phyloP scores from a whole-genome alignment of 208 protist genomes.

The Acanthamoeba royreba region DNA sequence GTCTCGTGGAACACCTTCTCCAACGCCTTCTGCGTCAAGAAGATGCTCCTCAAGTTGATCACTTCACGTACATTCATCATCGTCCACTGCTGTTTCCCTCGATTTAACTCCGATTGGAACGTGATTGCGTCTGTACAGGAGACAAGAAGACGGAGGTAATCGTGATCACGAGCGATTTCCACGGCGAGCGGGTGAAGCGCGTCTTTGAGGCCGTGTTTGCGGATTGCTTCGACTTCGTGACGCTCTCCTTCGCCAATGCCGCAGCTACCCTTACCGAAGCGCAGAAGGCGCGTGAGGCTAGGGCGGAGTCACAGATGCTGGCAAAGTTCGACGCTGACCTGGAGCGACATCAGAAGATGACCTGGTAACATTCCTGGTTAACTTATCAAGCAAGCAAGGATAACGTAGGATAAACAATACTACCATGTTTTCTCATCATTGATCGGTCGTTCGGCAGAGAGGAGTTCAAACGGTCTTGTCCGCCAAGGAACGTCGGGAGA shows the following conservation, averaged over 20 bases:
- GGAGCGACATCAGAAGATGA: not conserved
- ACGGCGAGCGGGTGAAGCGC: not conserved
- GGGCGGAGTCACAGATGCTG: conserved; percentile 15
- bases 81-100: not conserved
- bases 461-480: too few relatives aligned
- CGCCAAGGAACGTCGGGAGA: too few relatives aligned
- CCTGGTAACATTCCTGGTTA: too few relatives aligned
- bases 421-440: too few relatives aligned
- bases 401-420: too few relatives aligned
- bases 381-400: too few relatives aligned
- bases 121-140: not conserved
- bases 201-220: conserved; percentile 34
- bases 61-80: not conserved
- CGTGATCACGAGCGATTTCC: conserved; percentile 30
- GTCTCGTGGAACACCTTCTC: conserved; percentile 44
- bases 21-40: conserved; percentile 45
- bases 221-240: not conserved
- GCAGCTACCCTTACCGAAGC: not conserved
- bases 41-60: not conserved
- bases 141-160: not conserved
- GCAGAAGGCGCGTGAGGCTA: not conserved
- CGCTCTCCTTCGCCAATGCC: conserved; percentile 20
- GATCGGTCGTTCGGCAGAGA: too few relatives aligned
- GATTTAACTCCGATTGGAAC: not conserved
- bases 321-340: conserved; percentile 38